Percentiles rank a stretch among this genome's conserved stretches.
Evolutionary conservation across 163 green algal genomes (phyloP).

Genomic region (Scenedesmus sp.): DNA sequence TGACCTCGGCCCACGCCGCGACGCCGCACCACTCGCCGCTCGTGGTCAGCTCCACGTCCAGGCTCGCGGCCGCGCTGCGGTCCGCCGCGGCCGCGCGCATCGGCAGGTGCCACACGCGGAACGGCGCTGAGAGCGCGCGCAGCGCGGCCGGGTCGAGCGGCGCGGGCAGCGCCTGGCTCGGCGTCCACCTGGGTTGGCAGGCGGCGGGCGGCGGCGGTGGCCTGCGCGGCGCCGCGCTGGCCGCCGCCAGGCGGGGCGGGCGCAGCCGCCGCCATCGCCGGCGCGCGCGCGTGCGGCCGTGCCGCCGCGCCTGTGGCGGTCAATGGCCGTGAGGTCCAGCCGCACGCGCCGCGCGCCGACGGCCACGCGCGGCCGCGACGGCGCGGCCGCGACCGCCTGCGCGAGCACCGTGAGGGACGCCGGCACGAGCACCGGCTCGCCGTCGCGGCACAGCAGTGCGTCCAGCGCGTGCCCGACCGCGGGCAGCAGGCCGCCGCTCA

Average conservation of each 20-base stretch:
- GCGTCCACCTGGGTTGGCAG: conserved; percentile 10
- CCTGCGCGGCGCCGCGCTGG: no score
- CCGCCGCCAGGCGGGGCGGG: no score
- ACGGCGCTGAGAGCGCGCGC: neutral
- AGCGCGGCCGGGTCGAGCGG: neutral
- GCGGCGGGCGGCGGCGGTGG: no score
- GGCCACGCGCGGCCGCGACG: neutral
- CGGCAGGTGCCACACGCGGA: conserved; percentile 12
- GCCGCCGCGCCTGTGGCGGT: conserved; percentile 11
- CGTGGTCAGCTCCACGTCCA: conserved; percentile 7
- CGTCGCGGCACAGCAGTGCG: neutral
- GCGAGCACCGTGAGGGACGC: conserved; percentile 12
- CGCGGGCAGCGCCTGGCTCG: conserved; percentile 17
- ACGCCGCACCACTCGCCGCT: neutral
- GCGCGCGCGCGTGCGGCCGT: no score
- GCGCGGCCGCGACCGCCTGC: conserved; percentile 6
- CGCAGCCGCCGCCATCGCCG: no score
- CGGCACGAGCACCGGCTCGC: conserved; percentile 24
- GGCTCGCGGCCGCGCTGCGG: neutral
- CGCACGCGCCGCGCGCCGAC: neutral
- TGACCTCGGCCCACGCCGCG: conserved; percentile 22
- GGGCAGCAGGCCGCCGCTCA: conserved; percentile 23
- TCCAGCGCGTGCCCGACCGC: conserved; percentile 15
- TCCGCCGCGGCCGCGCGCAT: neutral
- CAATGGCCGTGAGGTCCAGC: conserved; percentile 32